Base-by-base conservation (phyloP, 306 rosid species). In the Fragaria iinumae region DNA sequence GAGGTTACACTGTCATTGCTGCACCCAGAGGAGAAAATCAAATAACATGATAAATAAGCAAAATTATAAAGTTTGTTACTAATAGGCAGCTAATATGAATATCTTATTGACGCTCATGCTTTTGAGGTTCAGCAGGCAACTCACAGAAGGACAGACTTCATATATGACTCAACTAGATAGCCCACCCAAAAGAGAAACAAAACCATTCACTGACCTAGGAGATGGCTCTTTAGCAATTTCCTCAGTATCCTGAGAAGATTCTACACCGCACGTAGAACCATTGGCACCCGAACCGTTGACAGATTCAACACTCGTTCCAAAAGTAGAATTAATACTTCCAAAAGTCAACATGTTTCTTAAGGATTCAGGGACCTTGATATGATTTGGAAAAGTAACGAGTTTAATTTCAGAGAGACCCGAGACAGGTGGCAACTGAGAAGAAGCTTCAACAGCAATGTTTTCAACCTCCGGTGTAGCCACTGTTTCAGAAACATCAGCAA, bases 291-390 rank as follows among this genome's bases (percentile, higher is more conserved):
- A 80, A 77, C 71, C 80, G 78, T 49, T 83, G 74, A 72, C 73
- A 55, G 82, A 81, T 62, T 60, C 80, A 59, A 69, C 91, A 59
- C 68, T 83, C 20, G 50, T 74, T 47, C 71, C 86, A 14, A 63
- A 78, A 69, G 44, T 52, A 68, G 87, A 74, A 77, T 85, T 89
- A 56, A 90, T 87, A 85, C 93, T 92, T 85, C 97, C 97, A 83
- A 92, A 92, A 49, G 92, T 89, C 81, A 92, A 86, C 38, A 89
- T 91, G 77, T 79, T 89, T 81, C 89, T 92, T 69, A 90, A 70
- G 76, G 90, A 83, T 79, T 86, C 83, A 0, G 97, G 88, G 70
- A 92, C 96, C 84, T 86, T 88, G 81, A 92, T 90, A 85, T 92
- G 92, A 76, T 80, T 87, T 13, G 97, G 96, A 75, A 92, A 92